Base-by-base conservation (phyloP, 2,329 filamentous ascomycete species). In the Fusarium liriodendri region DNA sequence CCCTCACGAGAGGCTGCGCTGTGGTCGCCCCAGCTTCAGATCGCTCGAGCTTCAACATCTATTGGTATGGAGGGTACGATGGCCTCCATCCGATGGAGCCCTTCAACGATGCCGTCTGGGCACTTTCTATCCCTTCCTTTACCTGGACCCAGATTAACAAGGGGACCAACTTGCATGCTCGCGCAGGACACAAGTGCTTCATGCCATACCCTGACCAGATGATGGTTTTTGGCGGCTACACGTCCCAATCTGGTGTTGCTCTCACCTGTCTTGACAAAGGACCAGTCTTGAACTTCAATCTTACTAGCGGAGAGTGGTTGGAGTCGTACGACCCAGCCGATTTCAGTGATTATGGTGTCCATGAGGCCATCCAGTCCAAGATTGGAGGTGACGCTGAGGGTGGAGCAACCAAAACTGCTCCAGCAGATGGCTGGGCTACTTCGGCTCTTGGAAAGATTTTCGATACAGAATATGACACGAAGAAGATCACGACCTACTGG, bases 31-130 rank as follows among this genome's bases (percentile, higher is more conserved):
- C 90, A 0, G 91, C 94, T 16, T 86, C 90, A 52, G 93, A 95
- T 78, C 87, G 86, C 37, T 93, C 92, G 13, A 95, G 92, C 67
- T 94, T 92, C 82, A 95, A 95, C 79, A 91, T 97, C 59, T 95
- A 96, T 84, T 94, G 94, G 83, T 97, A 95, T 76, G 94, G 93
- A 18, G 94, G 94, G 0, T 95, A 93, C 78, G 83, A 90, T 66
- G 90, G 89, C 0, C 73, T 91, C 7, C 67, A 87, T 65, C 32
- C 68, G 0, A 61, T 52, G 0, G 68, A 82, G 0, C 69, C 80
- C 18, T 89, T 86, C 72, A 86, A 81, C 63, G 90, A 95, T 69
- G 93, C 94, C 55, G 92, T 96, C 80, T 97, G 93, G 93, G 92
- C 95, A 25, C 85, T 97, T 14, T 94, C 93, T 0, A 84, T 97